Percentiles rank a stretch among this genome's conserved stretches.
These are phyloP conservation scores for Penicillium egyptiacum DNA, from an alignment of 495 filamentous ascomycete genomes.

Conservation along the genomic window DNA sequence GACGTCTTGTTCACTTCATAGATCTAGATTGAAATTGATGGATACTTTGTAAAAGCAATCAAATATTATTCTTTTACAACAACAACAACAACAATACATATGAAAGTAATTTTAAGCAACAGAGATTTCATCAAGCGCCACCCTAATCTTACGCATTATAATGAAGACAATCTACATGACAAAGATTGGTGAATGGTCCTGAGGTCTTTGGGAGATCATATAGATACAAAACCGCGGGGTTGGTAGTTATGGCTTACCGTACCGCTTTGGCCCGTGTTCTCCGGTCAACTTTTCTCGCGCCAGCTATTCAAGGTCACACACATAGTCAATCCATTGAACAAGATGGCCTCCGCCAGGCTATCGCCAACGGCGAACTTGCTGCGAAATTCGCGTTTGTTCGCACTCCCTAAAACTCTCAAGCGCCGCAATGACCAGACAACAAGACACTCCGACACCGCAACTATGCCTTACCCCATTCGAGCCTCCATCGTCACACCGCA, in stretches of 20 bases:
- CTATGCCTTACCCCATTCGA: slow-evolving; percentile 74
- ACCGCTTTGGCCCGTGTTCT: slow-evolving; percentile 22
- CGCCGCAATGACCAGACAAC: slow-evolving; percentile 45
- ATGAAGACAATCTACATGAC: not conserved
- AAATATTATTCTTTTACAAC: not conserved
- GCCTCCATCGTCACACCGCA: slow-evolving; percentile 79
- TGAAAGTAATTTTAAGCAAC: not conserved
- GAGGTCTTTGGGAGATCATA: not conserved
- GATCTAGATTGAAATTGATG: not conserved
- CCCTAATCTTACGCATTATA: not conserved
- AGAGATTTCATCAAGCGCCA: not conserved
- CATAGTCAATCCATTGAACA: slow-evolving; percentile 28
- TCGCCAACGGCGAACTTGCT: slow-evolving; percentile 65
- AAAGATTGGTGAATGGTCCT: not conserved
- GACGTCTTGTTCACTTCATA: not conserved
- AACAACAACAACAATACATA: no score
- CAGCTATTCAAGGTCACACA: slow-evolving; percentile 22
- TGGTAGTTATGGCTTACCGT: slow-evolving; percentile 20
- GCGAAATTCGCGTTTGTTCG: slow-evolving; percentile 64
- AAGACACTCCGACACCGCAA: slow-evolving; percentile 63
- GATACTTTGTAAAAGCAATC: not conserved
- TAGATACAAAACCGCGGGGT: slow-evolving; percentile 17
- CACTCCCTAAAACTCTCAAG: slow-evolving; percentile 58
- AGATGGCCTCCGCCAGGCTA: slow-evolving; percentile 51
- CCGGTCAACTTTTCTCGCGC: slow-evolving; percentile 42